Base-by-base conservation (phyloP, 768 basidiomycete species). In the Russula sp. region DNA sequence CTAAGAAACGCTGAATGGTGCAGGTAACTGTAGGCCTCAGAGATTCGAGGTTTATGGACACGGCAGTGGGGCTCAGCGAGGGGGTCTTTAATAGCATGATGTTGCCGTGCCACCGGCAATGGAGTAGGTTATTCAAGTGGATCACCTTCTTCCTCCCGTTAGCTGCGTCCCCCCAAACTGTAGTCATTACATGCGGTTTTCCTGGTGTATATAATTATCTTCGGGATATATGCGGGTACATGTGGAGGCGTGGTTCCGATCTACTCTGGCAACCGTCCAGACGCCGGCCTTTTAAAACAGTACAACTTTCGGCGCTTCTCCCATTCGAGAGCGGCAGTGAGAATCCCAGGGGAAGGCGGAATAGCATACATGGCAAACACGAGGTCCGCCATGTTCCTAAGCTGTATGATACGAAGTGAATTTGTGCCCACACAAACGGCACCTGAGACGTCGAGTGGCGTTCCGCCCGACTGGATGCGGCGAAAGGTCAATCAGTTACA, bases 361-460 rank as follows among this genome's bases (percentile, higher is more conserved):
- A 48, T 22, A 14, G 64, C 65, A 18, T 61, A 60, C 8, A 66
- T 5, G 4, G 29, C 64, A 16, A 66, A 61, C 18, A 65, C 59
- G 13, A 35, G 16, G n/a, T 61, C 50, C 20, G 43, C 50, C 59
- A 65, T 65, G 52, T 45, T 49, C 46, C 36, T 54, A 13, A 65
- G 39, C 39, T 66, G 65, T 5, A 61, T 10, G 14, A 66, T 55
- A 18, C 56, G 42, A 3, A 66, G 63, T 11, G 45, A 49, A 46
- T 66, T 66, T 5, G 48, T 57, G 29, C 64, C 64, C 6, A n/a
- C 55, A 35, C 47, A 41, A 53, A 66, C n/a, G 18, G 51, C 64
- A 39, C 10, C 7, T 10, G 63, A 55, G 38, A 66, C 48, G 38
- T 66, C 63, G 4, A 66, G 56, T 42, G 58, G 54, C 46, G 46